Evolutionary conservation across 2,329 filamentous ascomycete species (phyloP).

Genomic region (Madurella mycetomatis): DNA sequence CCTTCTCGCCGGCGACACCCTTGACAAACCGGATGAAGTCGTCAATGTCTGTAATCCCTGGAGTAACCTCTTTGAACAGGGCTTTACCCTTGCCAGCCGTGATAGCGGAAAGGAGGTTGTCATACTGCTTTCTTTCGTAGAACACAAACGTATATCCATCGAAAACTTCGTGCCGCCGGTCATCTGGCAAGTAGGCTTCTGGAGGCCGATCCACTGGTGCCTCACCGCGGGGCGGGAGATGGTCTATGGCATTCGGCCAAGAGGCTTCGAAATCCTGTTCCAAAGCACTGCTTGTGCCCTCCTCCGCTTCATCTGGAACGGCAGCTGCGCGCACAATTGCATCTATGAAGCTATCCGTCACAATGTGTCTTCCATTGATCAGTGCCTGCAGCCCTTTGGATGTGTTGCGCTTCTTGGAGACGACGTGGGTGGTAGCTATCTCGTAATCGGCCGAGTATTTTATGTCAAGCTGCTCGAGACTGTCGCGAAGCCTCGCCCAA

Average conservation of each 20-base stretch:
- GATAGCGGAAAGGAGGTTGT: slow-evolving; percentile 69
- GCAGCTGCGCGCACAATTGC: slow-evolving; percentile 61
- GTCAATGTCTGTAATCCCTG: slow-evolving; percentile 61
- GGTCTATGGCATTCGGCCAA: slow-evolving; percentile 72
- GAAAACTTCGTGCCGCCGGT: slow-evolving; percentile 66
- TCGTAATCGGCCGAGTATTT: slow-evolving; percentile 76
- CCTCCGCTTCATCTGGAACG: slow-evolving; percentile 42
- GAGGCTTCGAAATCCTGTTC: slow-evolving; percentile 73
- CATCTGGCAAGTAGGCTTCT: slow-evolving; percentile 68
- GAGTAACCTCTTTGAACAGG: slow-evolving; percentile 57
- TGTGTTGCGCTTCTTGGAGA: slow-evolving; percentile 86
- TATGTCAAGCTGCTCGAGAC: slow-evolving; percentile 80
- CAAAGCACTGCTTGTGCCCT: slow-evolving; percentile 51
- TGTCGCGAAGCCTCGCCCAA: slow-evolving; percentile 55
- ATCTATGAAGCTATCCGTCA: slow-evolving; percentile 68
- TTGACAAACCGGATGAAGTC: slow-evolving; percentile 78
- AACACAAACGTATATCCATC: slow-evolving; percentile 87
- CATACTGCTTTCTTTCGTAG: slow-evolving; percentile 69
- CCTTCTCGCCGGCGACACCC: slow-evolving; percentile 69
- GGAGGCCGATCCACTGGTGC: slow-evolving; percentile 68
- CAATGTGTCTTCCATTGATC: slow-evolving; percentile 74
- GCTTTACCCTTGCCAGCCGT: slow-evolving; percentile 80
- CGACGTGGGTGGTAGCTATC: slow-evolving; percentile 75
- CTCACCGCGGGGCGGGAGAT: slow-evolving; percentile 68
- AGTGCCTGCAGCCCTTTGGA: slow-evolving; percentile 82